Base-by-base conservation (phyloP, 1,284 basidiomycete species). In the Ustilago cynodontis region DNA sequence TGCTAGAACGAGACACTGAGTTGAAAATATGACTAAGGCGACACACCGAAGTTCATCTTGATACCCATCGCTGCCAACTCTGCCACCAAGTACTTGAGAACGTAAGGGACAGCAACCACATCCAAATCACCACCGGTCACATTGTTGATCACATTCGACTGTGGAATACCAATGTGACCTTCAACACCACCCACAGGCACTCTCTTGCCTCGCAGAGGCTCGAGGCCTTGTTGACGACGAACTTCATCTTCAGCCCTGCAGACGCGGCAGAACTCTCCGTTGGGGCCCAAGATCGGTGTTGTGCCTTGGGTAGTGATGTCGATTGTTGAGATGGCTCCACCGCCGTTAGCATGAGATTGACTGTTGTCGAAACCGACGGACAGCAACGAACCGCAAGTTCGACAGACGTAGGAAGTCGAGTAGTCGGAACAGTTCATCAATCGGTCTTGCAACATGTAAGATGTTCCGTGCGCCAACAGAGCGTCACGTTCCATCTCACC, bases 371-470 rank as follows among this genome's bases (percentile, higher is more conserved):
- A 86, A 4, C 80, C 97, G 53, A 99, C 89, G 24, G 95, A 95
- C 79, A 98, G 94, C 68, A 99, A 89, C 79, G 93, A 94, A 14
- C 97, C 97, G 84, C 97, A 99, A 3, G 92, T 93, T 60, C 97
- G 90, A 87, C 97, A 99, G 14, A 98, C 94, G 94, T 95, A 98
- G 3, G 95, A 93, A 0, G 95, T 98, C 37, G 95, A 97, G 87
- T 99, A 99, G 87, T 99, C 97, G 45, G 96, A 99, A 86, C 97
- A 99, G 88, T 99, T 99, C 96, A 99, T 99, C 85, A 99, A 88
- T 61, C 97, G 90, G 87, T 99, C 97, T 89, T 99, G 96, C 26
- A 99, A 90, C 51, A 99, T 90, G 91, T 97, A 99, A 7, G 94
- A 94, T 6, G 97, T 98, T 47, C 97, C 97, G 87, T 99, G 97